Evolutionary conservation across 495 filamentous ascomycete species (phyloP).

Genomic region (Penicillium riverlandense): DNA sequence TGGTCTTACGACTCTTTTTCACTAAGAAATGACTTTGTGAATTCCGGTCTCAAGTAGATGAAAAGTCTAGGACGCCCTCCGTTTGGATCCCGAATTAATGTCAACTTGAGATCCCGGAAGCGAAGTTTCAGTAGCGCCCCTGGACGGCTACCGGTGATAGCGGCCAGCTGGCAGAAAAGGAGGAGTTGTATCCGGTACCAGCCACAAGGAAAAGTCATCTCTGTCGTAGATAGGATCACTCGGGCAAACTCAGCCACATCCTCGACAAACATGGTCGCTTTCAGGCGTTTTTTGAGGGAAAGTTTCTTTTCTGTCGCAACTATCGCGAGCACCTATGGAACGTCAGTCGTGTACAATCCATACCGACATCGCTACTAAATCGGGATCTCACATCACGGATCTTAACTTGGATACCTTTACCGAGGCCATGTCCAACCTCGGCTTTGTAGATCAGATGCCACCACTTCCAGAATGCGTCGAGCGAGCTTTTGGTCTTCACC

Average conservation of each 20-base stretch:
- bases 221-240: slow-evolving; percentile 22
- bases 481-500: slow-evolving; percentile 23
- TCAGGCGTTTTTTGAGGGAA: slow-evolving; percentile 11
- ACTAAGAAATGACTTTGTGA: slow-evolving; percentile 25
- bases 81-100: slow-evolving; percentile 25
- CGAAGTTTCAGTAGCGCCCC: slow-evolving; percentile 25
- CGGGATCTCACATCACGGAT: slow-evolving; percentile 11
- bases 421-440: slow-evolving; percentile 11
- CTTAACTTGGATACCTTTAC: slow-evolving; percentile 19
- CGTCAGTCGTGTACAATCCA: slow-evolving; percentile 3
- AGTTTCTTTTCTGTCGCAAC: slow-evolving; percentile 18
- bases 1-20: slow-evolving; percentile 22
- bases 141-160: slow-evolving; percentile 27
- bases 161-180: slow-evolving; percentile 29
- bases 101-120: slow-evolving; percentile 18
- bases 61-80: slow-evolving; percentile 18
- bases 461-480: slow-evolving; percentile 33
- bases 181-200: slow-evolving; percentile 24
- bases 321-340: slow-evolving; percentile 15
- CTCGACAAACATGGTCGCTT: slow-evolving; percentile 26
- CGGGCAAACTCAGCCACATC: slow-evolving; percentile 25
- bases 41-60: slow-evolving; percentile 25
- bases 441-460: slow-evolving; percentile 23
- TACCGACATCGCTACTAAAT: neutral
- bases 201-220: slow-evolving; percentile 26